Percentiles rank a stretch among this genome's conserved stretches.
phyloP scores from a whole-genome alignment of 139 green algal species.

The Micractinium sp. region DNA sequence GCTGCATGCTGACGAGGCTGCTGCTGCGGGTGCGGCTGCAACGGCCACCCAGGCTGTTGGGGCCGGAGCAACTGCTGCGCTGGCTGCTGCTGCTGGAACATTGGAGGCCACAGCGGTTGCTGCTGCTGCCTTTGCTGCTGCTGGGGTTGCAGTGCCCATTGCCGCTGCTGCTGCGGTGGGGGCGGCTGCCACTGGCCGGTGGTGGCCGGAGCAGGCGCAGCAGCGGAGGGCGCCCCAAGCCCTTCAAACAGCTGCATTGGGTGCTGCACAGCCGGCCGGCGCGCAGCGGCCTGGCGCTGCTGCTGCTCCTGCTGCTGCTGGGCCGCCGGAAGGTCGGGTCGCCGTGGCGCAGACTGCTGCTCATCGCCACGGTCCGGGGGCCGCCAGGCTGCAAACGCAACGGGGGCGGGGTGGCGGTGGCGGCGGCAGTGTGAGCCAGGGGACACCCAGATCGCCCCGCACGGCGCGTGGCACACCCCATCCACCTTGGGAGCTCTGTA shows the following conservation, averaged over 20 bases:
- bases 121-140: not conserved
- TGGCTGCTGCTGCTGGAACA: not conserved
- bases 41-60: not conserved
- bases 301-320: not conserved
- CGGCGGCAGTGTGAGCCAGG: not conserved
- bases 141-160: not conserved
- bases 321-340: not conserved
- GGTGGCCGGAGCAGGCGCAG: not conserved
- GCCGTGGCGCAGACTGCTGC: conserved; percentile 2
- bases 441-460: not conserved
- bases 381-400: conserved; percentile 25
- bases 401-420: too few relatives aligned
- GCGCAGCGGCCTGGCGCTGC: not conserved
- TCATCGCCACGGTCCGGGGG: conserved; percentile 8
- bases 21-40: not conserved
- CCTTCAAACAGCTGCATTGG: not conserved
- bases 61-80: not conserved
- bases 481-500: conserved; percentile 26
- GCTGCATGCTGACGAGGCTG: not conserved
- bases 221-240: too few relatives aligned
- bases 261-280: not conserved
- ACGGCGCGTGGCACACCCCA: not conserved
- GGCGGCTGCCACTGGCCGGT: not conserved
- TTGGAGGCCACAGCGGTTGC: not conserved
- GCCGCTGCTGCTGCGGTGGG: not conserved